Evolutionary conservation across 176 grass and related monocot species (phyloP).

Genomic region (Ananas comosus): DNA sequence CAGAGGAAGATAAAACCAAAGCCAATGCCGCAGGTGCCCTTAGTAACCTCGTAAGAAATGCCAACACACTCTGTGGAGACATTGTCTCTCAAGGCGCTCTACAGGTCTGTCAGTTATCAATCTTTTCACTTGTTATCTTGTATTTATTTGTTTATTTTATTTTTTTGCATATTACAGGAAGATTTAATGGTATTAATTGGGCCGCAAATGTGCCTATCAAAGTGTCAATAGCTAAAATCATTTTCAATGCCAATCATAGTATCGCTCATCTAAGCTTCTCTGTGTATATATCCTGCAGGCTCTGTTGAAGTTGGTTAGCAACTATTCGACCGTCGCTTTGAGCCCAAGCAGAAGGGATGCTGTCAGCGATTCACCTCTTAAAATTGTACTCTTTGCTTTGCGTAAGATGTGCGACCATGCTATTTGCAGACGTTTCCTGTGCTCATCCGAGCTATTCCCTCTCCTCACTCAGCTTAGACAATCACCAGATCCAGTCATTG

Average conservation of each 20-base stretch:
- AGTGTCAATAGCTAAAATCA: no score
- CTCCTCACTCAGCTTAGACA: conserved; percentile 57
- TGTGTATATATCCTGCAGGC: conserved; percentile 41
- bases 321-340: conserved; percentile 52
- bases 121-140: background rate
- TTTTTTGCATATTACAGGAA: no score
- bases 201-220: background rate
- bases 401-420: conserved; percentile 82
- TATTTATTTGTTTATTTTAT: no score
- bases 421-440: conserved; percentile 61
- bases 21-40: conserved; percentile 89
- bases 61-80: conserved; percentile 49
- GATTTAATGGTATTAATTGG: conserved; percentile 13
- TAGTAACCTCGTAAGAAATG: conserved; percentile 79
- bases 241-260: background rate
- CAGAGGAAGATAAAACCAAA: conserved; percentile 97
- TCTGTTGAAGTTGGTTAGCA: conserved; percentile 61
- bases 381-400: conserved; percentile 74
- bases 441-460: conserved; percentile 60
- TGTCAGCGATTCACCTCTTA: conserved; percentile 69
- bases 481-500: conserved; percentile 57
- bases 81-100: conserved; percentile 68
- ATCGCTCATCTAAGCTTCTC: conserved; percentile 2
- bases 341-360: conserved; percentile 66
- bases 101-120: conserved; percentile 32